Evolutionary conservation across 805 yeast genomes (phyloP), one percentile per base, ranked within the genome.

Genomic region (Candida tammaniensis): DNA sequence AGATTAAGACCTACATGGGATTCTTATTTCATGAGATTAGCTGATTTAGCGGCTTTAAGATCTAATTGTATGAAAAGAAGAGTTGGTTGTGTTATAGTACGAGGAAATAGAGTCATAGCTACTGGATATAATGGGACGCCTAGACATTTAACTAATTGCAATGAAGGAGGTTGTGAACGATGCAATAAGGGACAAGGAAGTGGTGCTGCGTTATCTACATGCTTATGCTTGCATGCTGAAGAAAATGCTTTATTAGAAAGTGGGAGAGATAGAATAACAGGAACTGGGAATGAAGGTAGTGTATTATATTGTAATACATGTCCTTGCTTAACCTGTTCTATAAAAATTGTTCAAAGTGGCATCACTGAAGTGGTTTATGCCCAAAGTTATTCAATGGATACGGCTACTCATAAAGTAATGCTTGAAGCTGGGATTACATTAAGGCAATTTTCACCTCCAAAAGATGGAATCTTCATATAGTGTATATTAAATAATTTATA

Each of bases 91-190:
- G 98, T 93, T 7, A 76, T 93, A 12, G 96, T 87, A 2, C 72
- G 87, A 34, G 93, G 86, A 30, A 78, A 76, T 24, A 68, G 97
- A 37, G 95, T 93, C 17, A 73, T 93, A 17, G 93, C 98, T 2
- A 93, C 99, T 0, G 99, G 99, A 0, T 93, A 93, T 59, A 93
- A 93, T 51, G 99, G 99, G 2, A 93, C 99, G 0, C 98, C 99
- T 8, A 72, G 96, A 26, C 86, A 88, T 39, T 61, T 87, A 49
- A 66, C 69, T 17, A 93, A 93, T 50, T 93, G 99, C 61, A 89
- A 86, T 51, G 91, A 87, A 48, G 98, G 98, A 15, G 99, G 99
- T 1, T 93, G 99, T 58, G 60, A 76, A 4, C 67, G 98, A 24
- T 93, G 99, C 57, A 93, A 93, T 51, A 62, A 73, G 17, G 89